Conservation (phyloP, 129 eudicot species). For the Tagetes erecta region DNA sequence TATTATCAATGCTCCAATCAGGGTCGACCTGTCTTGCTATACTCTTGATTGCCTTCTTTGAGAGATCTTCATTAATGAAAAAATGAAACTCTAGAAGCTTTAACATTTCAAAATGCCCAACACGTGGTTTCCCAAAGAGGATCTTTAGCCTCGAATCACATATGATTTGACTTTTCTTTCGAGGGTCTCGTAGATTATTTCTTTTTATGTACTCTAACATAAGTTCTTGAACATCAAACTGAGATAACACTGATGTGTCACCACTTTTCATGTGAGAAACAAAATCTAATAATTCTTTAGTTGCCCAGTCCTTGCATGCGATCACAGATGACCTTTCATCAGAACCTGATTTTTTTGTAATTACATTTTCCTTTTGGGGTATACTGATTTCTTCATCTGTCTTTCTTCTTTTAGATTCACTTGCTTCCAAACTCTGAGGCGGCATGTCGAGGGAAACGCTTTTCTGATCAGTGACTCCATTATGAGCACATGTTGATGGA, state of each 20-base stretch:
- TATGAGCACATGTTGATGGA: slow-evolving; percentile 26
- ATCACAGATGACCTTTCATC: slow-evolving; percentile 25
- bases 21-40: slow-evolving; percentile 35
- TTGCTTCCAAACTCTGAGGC: slow-evolving; percentile 36
- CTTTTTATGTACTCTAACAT: slow-evolving; percentile 68
- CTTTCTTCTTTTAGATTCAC: slow-evolving; percentile 38
- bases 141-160: slow-evolving; percentile 71
- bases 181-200: slow-evolving; percentile 78
- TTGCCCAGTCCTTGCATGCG: slow-evolving; percentile 61
- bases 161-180: slow-evolving; percentile 65
- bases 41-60: slow-evolving; percentile 45
- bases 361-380: slow-evolving; percentile 31
- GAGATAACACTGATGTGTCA: slow-evolving; percentile 63
- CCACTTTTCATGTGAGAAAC: slow-evolving; percentile 80
- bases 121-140: slow-evolving; percentile 73
- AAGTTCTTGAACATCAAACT: slow-evolving; percentile 72
- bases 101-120: slow-evolving; percentile 80
- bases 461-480: slow-evolving; percentile 24
- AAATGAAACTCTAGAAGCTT: slow-evolving; percentile 79
- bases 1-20: slow-evolving; percentile 39
- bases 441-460: slow-evolving; percentile 19
- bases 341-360: slow-evolving; percentile 25
- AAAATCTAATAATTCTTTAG: slow-evolving; percentile 75
- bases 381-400: slow-evolving; percentile 31
- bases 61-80: slow-evolving; percentile 55